Conservation (phyloP, 345 rosid species). For the Passiflora organensis region DNA sequence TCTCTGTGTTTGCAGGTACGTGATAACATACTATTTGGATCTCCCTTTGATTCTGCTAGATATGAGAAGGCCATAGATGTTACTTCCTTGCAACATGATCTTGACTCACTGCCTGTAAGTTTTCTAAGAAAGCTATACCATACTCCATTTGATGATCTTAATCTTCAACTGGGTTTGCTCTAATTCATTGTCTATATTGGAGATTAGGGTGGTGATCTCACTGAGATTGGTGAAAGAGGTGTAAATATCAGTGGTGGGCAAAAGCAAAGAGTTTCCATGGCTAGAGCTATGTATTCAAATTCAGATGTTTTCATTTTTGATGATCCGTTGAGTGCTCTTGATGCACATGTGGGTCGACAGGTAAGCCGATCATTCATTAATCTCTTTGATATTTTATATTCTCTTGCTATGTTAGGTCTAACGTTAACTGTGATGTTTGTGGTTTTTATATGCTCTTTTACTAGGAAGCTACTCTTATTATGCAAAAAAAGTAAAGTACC, state of each 20-base stretch:
- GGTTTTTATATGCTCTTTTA: too few relatives aligned
- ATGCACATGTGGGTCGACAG: constrained; percentile 98
- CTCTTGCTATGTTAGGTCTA: neutral
- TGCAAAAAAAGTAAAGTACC: too few relatives aligned
- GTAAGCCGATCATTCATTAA: constrained; percentile 29
- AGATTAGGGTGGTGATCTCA: constrained; percentile 93
- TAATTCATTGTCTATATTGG: constrained; percentile 21
- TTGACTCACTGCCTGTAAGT: constrained; percentile 84
- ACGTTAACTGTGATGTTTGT: constrained; percentile 1
- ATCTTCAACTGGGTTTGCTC: neutral
- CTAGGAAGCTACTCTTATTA: too few relatives aligned
- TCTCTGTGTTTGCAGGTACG: constrained; percentile 54
- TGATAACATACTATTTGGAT: constrained; percentile 87
- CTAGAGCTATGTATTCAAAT: constrained; percentile 88
- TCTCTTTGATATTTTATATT: neutral
- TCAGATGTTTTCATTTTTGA: constrained; percentile 90
- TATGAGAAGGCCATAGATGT: constrained; percentile 84
- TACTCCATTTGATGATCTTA: constrained; percentile 7
- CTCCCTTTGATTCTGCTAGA: constrained; percentile 68
- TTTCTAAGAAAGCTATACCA: constrained; percentile 9
- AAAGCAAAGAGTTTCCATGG: constrained; percentile 99
- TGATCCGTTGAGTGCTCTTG: constrained; percentile 98
- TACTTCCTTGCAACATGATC: constrained; percentile 88
- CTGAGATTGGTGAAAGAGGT: constrained; percentile 99
- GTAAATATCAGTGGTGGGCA: constrained; percentile 99